Evolutionary conservation across 345 rosid genomes (phyloP).

Genomic region (Linum trigynum): DNA sequence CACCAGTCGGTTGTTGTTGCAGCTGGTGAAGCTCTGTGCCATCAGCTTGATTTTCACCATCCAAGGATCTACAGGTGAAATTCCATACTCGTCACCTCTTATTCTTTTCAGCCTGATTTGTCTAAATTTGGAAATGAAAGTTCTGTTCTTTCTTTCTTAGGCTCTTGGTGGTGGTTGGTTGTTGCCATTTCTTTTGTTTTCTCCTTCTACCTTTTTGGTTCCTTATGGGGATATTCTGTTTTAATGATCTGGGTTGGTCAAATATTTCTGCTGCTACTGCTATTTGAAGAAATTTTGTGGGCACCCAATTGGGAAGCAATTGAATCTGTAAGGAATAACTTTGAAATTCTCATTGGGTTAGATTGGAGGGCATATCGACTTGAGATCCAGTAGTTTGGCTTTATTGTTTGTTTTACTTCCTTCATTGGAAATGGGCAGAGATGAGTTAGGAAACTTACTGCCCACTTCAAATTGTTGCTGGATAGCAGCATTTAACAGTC

Average conservation of each 20-base stretch:
- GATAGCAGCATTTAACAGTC: neutral
- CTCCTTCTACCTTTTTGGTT: neutral
- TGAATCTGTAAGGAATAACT: neutral
- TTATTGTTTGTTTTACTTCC: too few species aligned
- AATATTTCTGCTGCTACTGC: neutral
- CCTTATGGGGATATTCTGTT: neutral
- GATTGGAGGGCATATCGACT: neutral
- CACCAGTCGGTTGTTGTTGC: constrained; percentile 24
- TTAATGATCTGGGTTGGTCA: neutral
- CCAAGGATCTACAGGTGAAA: constrained; percentile 48
- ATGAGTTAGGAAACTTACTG: neutral
- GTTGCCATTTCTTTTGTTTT: neutral
- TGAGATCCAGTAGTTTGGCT: neutral
- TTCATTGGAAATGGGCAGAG: neutral
- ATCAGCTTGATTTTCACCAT: constrained; percentile 33
- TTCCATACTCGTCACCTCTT: neutral
- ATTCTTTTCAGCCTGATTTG: neutral
- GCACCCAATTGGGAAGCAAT: neutral
- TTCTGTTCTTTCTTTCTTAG: neutral
- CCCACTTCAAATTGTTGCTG: neutral
- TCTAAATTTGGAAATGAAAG: neutral
- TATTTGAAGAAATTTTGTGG: too few species aligned
- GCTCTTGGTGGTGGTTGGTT: neutral
- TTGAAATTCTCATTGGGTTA: neutral
- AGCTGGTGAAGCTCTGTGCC: constrained; percentile 30